Conservation (phyloP, 805 yeast species). For the Candida nemodendra region DNA sequence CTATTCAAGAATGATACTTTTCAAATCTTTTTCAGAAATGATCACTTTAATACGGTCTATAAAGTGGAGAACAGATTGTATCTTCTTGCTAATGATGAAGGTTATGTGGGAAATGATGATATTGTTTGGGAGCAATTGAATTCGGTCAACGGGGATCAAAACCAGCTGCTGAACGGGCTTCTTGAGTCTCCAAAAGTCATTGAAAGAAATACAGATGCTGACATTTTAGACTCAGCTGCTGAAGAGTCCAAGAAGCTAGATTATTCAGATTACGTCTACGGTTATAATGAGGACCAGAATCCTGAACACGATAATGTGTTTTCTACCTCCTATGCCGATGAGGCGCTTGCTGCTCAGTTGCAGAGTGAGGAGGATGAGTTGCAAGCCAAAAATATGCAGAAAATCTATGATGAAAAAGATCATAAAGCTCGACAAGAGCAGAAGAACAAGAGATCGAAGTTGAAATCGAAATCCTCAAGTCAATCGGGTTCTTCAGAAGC, state of each 20-base stretch:
- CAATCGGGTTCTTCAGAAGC: too few relatives aligned
- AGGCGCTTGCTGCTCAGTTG: slow-evolving; percentile 28
- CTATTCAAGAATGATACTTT: slow-evolving; percentile 51
- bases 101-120: slow-evolving; percentile 45
- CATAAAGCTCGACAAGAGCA: not conserved
- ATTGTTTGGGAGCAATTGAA: slow-evolving; percentile 82
- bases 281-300: slow-evolving; percentile 21
- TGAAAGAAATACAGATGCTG: not conserved
- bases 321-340: slow-evolving; percentile 18
- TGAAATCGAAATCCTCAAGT: slow-evolving; percentile 1
- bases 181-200: slow-evolving; percentile 43
- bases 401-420: slow-evolving; percentile 12
- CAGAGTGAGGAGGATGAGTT: slow-evolving; percentile 35
- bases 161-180: slow-evolving; percentile 64
- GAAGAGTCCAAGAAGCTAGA: slow-evolving; percentile 8
- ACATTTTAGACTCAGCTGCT: not conserved
- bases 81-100: slow-evolving; percentile 71
- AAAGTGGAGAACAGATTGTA: slow-evolving; percentile 52
- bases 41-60: slow-evolving; percentile 77
- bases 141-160: slow-evolving; percentile 67
- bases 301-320: not conserved
- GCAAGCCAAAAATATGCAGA: slow-evolving; percentile 29
- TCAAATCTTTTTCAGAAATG: slow-evolving; percentile 81
- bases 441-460: not conserved
- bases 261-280: slow-evolving; percentile 16